phyloP scores from a whole-genome alignment of 306 rosid genomes.

The Gillenia trifoliata region DNA sequence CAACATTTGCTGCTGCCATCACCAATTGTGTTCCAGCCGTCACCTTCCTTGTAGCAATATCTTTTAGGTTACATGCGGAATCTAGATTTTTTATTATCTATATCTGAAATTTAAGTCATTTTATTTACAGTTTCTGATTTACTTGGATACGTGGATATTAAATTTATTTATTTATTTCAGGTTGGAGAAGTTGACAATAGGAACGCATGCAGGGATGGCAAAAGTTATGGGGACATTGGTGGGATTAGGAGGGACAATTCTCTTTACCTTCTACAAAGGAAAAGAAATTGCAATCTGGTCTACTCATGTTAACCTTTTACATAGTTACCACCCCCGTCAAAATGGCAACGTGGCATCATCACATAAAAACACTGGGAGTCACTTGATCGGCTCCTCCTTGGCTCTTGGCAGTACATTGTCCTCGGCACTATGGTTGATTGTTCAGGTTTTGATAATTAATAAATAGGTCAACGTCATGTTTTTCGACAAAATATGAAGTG shows the following conservation, averaged over 20 bases:
- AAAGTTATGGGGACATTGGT: slow-evolving; percentile 47
- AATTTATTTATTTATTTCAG: slow-evolving; percentile 8
- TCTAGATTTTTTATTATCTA: no score
- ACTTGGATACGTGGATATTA: background rate
- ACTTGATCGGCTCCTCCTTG: slow-evolving; percentile 16
- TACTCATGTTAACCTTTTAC: slow-evolving; percentile 38
- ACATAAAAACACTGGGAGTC: background rate
- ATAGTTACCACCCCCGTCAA: background rate
- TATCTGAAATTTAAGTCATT: no score
- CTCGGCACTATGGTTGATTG: slow-evolving; percentile 27
- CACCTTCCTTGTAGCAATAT: slow-evolving; percentile 16
- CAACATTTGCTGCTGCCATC: slow-evolving; percentile 16
- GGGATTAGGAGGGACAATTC: slow-evolving; percentile 62
- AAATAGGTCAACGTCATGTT: no score
- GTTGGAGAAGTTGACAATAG: slow-evolving; percentile 30
- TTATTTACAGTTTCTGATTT: background rate
- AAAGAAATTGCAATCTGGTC: slow-evolving; percentile 32
- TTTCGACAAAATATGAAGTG: no score
- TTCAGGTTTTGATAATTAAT: slow-evolving; percentile 22
- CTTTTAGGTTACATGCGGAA: no score
- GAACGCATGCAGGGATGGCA: slow-evolving; percentile 38
- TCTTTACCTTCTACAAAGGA: slow-evolving; percentile 51
- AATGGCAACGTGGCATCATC: background rate
- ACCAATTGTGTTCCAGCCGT: slow-evolving; percentile 17
- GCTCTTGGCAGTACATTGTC: slow-evolving; percentile 11